Conservation (phyloP, 495 filamentous ascomycete genomes). For the Talaromyces thailandensis region DNA sequence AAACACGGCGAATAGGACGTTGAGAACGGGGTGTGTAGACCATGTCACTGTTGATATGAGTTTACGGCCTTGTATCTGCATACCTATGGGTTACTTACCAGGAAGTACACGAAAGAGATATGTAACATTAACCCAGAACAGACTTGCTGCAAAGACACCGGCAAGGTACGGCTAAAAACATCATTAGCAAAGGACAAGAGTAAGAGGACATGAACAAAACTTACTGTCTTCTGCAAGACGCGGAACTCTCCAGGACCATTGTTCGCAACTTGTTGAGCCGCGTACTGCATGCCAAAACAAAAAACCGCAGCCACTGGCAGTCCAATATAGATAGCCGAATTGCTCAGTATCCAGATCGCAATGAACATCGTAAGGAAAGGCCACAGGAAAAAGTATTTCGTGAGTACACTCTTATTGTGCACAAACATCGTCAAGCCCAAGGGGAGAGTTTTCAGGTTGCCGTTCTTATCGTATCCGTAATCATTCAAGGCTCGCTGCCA, state of each 20-base stretch:
- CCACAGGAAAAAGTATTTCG: constrained; percentile 85
- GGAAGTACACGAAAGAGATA: constrained; percentile 70
- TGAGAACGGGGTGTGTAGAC: constrained; percentile 54
- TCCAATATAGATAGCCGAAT: constrained; percentile 63
- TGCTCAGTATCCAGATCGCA: constrained; percentile 61
- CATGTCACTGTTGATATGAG: constrained; percentile 49
- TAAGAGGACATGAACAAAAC: constrained; percentile 17
- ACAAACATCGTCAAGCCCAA: constrained; percentile 43
- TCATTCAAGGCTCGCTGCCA: constrained; percentile 82
- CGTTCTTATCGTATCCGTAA: constrained; percentile 74
- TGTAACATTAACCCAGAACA: constrained; percentile 73
- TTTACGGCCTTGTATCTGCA: background rate
- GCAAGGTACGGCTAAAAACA: constrained; percentile 70
- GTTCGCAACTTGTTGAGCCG: constrained; percentile 64
- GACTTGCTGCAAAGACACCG: constrained; percentile 81
- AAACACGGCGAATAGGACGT: constrained; percentile 60
- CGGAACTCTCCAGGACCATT: constrained; percentile 82
- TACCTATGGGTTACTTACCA: constrained; percentile 32
- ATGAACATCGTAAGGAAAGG: constrained; percentile 68
- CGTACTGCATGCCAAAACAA: constrained; percentile 67
- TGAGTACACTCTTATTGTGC: constrained; percentile 70
- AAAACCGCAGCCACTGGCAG: constrained; percentile 59
- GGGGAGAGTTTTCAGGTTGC: constrained; percentile 51
- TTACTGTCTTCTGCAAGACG: constrained; percentile 76
- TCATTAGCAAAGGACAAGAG: background rate